These are phyloP conservation scores for Coemansia asiatica DNA, from an alignment of 192 early-diverging fungal species.

Conservation along the genomic window DNA sequence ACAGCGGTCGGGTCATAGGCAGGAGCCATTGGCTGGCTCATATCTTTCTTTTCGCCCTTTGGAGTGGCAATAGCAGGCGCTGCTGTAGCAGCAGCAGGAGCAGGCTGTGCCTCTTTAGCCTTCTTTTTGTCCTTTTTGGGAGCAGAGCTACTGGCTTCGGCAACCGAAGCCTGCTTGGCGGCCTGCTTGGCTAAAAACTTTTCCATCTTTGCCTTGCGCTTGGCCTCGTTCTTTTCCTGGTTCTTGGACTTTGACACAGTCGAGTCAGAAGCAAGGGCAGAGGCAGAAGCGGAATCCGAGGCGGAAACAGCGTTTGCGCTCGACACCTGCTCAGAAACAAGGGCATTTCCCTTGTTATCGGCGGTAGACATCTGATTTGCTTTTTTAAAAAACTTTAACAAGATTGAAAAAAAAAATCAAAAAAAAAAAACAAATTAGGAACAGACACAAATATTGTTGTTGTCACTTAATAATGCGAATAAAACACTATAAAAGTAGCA, in stretches of 20 bases:
- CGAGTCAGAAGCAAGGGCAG: not conserved
- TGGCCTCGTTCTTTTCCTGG: slow-evolving; percentile 87
- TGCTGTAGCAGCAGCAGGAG: slow-evolving; percentile 52
- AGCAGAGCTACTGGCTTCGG: not conserved
- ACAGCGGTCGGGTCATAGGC: slow-evolving; percentile 88
- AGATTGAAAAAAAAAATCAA: too few species aligned
- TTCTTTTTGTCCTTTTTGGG: slow-evolving; percentile 54
- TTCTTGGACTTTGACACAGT: slow-evolving; percentile 67
- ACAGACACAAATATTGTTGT: not conserved
- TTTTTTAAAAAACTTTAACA: not conserved
- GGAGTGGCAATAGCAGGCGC: slow-evolving; percentile 83
- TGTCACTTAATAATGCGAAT: too few species aligned
- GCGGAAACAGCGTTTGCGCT: not conserved
- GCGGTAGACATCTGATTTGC: slow-evolving; percentile 8
- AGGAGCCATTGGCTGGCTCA: slow-evolving; percentile 69
- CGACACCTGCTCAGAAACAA: not conserved
- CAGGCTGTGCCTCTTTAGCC: slow-evolving; percentile 59
- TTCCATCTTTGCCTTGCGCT: slow-evolving; percentile 85
- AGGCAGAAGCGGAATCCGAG: not conserved
- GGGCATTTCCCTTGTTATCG: slow-evolving; percentile 1
- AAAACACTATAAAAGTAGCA: not conserved
- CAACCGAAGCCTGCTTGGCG: slow-evolving; percentile 20
- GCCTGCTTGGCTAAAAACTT: slow-evolving; percentile 92
- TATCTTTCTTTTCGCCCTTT: slow-evolving; percentile 83
- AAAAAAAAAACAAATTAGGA: not conserved